Evolutionary conservation across 2,329 filamentous ascomycete species (phyloP), one percentile per base, ranked within the genome.

Genomic region (Calcarisporium arbuscula): DNA sequence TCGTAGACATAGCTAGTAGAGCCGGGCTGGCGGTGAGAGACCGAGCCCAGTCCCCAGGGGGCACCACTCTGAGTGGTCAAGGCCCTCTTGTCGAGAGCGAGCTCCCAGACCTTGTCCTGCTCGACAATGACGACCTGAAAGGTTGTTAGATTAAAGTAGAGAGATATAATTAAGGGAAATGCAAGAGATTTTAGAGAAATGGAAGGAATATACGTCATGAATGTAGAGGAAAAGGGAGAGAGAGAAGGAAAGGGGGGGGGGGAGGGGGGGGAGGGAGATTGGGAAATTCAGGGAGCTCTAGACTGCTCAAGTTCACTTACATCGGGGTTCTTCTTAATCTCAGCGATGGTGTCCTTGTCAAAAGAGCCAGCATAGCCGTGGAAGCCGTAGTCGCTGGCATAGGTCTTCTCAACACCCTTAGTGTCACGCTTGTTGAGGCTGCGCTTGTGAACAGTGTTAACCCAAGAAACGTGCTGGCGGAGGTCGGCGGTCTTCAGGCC

Each of bases 401-500:
- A 58, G 19, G 43, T 55, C 23, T 36, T 46, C 40, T 59, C 52
- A 18, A 61, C 43, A 27, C 57, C 58, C 26, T 49, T 53, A 19
- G 66, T 49, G 21, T 62, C 64, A 20, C 70, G 62, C 50, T 67
- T 66, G 49, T 53, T 57, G 27, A 74, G 41, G 49, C 73, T 74
- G 44, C 72, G 68, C 54, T 68, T 73, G 48, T 70, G 64, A 30
- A 79, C 55, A 26, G 68, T 60, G n/a, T 62, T 64, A 43, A 77
- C 62, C 46, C 62, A 67, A 29, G 53, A 50, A 43, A 74, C 51
- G 50, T 77, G 69, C 29, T 58, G 56, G 25, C 62, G 54, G 44
- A 79, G 61, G 21, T 58, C 61, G 4, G 60, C 58, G 14, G 62
- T 52, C 32, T 56, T 57, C 43, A 64, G 61, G 34, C 64, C 66